Conservation (phyloP, 192 early-diverging fungal genomes). For the Coemansia sp. region DNA sequence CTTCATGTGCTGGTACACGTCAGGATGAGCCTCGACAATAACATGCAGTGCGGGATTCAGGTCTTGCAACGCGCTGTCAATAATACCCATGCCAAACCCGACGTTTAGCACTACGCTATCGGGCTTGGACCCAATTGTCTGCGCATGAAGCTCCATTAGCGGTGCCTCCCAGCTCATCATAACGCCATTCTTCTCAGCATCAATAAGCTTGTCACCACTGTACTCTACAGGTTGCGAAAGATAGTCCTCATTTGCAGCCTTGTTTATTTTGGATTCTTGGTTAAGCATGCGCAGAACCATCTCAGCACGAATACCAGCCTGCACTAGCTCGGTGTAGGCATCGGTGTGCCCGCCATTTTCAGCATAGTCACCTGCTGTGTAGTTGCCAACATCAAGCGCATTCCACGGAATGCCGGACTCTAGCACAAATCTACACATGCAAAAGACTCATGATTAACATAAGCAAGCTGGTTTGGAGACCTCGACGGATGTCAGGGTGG, state of each 20-base stretch:
- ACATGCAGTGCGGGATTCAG: constrained; percentile 70
- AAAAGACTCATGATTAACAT: background rate
- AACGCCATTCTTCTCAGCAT: constrained; percentile 85
- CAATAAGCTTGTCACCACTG: constrained; percentile 75
- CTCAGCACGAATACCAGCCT: constrained; percentile 83
- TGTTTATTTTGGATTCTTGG: constrained; percentile 38
- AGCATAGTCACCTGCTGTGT: constrained; percentile 84
- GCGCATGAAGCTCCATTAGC: constrained; percentile 85
- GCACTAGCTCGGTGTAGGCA: constrained; percentile 75
- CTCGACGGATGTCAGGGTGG: background rate
- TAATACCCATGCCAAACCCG: constrained; percentile 87
- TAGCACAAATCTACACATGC: constrained; percentile 41
- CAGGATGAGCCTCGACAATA: constrained; percentile 97
- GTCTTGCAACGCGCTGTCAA: constrained; percentile 80
- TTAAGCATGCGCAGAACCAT: constrained; percentile 64
- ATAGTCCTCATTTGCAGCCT: constrained; percentile 74
- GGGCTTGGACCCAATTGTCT: constrained; percentile 63
- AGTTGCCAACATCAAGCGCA: constrained; percentile 66
- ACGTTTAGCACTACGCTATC: constrained; percentile 39
- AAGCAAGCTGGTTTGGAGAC: background rate
- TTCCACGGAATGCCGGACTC: constrained; percentile 81
- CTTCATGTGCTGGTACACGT: constrained; percentile 87
- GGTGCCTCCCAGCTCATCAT: constrained; percentile 99
- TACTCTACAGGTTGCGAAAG: constrained; percentile 76
- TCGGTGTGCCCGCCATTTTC: constrained; percentile 61